These are phyloP conservation scores for Trichophaea hybrida DNA, from an alignment of 2,329 filamentous ascomycete species.

Conservation along the genomic window DNA sequence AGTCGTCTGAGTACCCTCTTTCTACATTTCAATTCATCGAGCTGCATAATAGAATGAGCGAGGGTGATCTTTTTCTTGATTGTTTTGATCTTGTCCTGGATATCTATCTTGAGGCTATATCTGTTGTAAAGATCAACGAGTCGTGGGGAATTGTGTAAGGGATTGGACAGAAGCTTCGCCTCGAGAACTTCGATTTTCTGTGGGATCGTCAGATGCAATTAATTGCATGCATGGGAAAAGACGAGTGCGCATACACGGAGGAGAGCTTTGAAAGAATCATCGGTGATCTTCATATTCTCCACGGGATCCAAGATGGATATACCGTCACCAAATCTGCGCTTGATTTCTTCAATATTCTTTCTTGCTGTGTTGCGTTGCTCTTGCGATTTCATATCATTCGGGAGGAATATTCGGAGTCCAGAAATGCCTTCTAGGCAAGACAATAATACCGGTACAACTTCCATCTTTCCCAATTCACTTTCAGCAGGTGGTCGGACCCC, in stretches of 20 bases:
- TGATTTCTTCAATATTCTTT: slow-evolving; percentile 60
- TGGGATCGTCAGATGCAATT: background rate
- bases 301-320: slow-evolving; percentile 80
- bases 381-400: slow-evolving; percentile 54
- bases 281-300: slow-evolving; percentile 88
- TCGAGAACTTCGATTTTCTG: slow-evolving; percentile 95
- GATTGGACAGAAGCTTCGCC: slow-evolving; percentile 73
- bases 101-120: slow-evolving; percentile 65
- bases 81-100: slow-evolving; percentile 67
- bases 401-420: slow-evolving; percentile 69
- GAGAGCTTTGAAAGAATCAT: slow-evolving; percentile 85
- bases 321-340: slow-evolving; percentile 81
- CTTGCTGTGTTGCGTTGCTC: slow-evolving; percentile 55
- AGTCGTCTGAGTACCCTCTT: slow-evolving; percentile 89
- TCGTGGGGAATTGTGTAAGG: slow-evolving; percentile 77
- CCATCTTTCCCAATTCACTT: slow-evolving; percentile 55
- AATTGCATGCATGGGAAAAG: background rate
- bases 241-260: slow-evolving; percentile 40
- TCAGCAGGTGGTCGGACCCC: slow-evolving; percentile 39
- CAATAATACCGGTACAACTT: slow-evolving; percentile 73
- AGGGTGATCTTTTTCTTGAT: slow-evolving; percentile 76
- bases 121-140: slow-evolving; percentile 74
- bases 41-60: slow-evolving; percentile 75
- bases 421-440: slow-evolving; percentile 74
- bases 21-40: slow-evolving; percentile 90